Evolutionary conservation across 768 basidiomycete species (phyloP).

Genomic region (Tulasnella sp.): DNA sequence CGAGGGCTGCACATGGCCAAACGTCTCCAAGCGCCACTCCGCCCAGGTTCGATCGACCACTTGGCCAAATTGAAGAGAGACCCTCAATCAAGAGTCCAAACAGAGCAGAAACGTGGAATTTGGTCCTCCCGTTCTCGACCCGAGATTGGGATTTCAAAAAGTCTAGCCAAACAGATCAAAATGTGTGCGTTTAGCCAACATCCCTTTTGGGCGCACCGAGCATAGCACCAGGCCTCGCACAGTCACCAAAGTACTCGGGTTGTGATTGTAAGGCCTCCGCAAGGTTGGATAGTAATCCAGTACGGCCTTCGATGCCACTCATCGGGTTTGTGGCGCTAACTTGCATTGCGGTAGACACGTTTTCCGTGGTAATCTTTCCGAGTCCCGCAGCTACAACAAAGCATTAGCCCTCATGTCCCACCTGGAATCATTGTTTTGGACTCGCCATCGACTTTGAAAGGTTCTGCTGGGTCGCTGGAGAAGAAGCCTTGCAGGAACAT

Average conservation of each 20-base stretch:
- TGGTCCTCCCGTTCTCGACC: slow-evolving; percentile 30
- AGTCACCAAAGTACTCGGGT: slow-evolving; percentile 57
- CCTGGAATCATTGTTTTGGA: slow-evolving; percentile 3
- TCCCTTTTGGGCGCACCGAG: slow-evolving; percentile 39
- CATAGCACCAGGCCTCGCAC: slow-evolving; percentile 70
- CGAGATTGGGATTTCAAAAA: slow-evolving; percentile 51
- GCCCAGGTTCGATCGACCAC: slow-evolving; percentile 50
- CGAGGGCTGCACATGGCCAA: slow-evolving; percentile 64
- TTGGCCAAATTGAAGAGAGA: slow-evolving; percentile 81
- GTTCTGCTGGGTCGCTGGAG: slow-evolving; percentile 48
- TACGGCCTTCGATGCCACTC: slow-evolving; percentile 80
- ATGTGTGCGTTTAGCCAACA: neutral
- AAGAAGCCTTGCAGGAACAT: slow-evolving; percentile 84
- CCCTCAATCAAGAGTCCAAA: slow-evolving; percentile 78
- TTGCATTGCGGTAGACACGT: slow-evolving; percentile 61
- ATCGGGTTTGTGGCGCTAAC: slow-evolving; percentile 65
- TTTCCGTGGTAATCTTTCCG: slow-evolving; percentile 44
- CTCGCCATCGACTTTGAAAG: slow-evolving; percentile 70
- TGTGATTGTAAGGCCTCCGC: slow-evolving; percentile 53
- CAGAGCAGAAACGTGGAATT: slow-evolving; percentile 58
- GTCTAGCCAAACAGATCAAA: slow-evolving; percentile 32
- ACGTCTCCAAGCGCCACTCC: slow-evolving; percentile 78
- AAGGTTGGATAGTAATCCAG: slow-evolving; percentile 61
- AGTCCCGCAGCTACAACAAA: slow-evolving; percentile 51
- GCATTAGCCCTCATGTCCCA: neutral